Base-by-base conservation (phyloP, 2,329 filamentous ascomycete genomes). In the Escovopsis sp. region DNA sequence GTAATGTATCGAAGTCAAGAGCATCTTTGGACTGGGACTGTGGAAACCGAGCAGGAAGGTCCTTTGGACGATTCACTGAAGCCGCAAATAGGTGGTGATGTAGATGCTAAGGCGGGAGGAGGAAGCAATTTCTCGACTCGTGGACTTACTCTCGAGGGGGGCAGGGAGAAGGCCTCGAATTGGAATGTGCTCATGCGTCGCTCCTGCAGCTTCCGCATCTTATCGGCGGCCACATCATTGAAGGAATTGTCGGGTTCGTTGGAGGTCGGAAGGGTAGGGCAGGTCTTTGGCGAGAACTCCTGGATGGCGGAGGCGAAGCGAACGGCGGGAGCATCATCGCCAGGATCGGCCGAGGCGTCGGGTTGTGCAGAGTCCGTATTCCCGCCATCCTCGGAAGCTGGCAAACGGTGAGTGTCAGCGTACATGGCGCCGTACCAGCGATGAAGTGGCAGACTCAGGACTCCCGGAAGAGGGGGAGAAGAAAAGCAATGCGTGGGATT, bases 121-220 rank as follows among this genome's bases (percentile, higher is more conserved):
- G 23, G 23, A 23, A 23, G 23, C 4, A 23, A 23, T 4, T 23
- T 6, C 4, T 6, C 11, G 28, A 4, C 8, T 32, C 28, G 11
- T 30, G 23, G 33, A 73, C 82, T 63, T 77, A 89, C 85, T 64
- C 85, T 75, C 38, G 85, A 89, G 30, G 76, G 72, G 33, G 91
- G 89, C 41, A 96, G 70, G 33, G 91, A 96, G 49, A 94, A 80
- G 32, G 89, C 82, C 59, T 95, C 88, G 56, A 88, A 96, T 36
- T 82, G 80, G 63, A 86, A 94, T 57, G 87, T 85, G 57, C 82
- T 83, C 69, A 94, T 77, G 49, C 88, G 77, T 44, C 78, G 74
- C 53, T 88, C 82, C 64, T 95, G 88, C 47, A 94, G 71, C 46
- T 77, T 78, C 50, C 74, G 75, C 44, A 93, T 68, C 55, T 88